Evolutionary conservation across 805 yeast genomes (phyloP), one percentile per base, ranked within the genome.

Genomic region (Pichia kluyveri): DNA sequence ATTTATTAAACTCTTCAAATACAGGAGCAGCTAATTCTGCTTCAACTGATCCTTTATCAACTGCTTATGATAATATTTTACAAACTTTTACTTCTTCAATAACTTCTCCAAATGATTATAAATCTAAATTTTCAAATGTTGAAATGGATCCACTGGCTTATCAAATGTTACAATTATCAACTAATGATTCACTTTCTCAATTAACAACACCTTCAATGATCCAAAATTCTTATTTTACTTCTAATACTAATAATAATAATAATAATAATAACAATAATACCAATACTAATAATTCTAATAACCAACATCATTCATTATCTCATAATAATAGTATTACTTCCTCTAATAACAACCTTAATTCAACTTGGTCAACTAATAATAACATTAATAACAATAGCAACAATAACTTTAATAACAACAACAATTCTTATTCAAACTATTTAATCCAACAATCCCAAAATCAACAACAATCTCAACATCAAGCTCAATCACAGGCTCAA

Each of bases 111-210:
- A 41, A 34, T 26, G 41, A 42, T 40, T 31, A 41, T 39, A 45
- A 47, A 40, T 41, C 59, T 42, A 17, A 47, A 28, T 45, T 54
- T 34, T 43, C 56, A 17, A 56, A 49, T 42, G 56, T 53, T 31
- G 64, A 60, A 43, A 58, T 60, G 54, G 65, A 60, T 43, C 54
- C 59, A n/a, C 45, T 60, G 47, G 53, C 63, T 8, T 49, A 52
- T 32, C 65, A 60, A 40, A 43, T 60, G 44, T 45, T 60, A 57
- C 56, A 58, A n/a, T 40, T 60, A 46, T 51, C 54, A 38, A 38
- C 56, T 10, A 50, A 54, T 14, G 46, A 51, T 23, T 38, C 55
- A 8, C 14, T 41, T 18, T 52, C 55, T 12, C 53, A 50, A 30
- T 17, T 47, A 40, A n/a, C 52, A 5, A 40, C 51, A 9, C 47